Percentiles rank a stretch among this genome's conserved stretches.
Conservation (phyloP, 306 rosid genomes). For the Begonia fuchsioides region DNA sequence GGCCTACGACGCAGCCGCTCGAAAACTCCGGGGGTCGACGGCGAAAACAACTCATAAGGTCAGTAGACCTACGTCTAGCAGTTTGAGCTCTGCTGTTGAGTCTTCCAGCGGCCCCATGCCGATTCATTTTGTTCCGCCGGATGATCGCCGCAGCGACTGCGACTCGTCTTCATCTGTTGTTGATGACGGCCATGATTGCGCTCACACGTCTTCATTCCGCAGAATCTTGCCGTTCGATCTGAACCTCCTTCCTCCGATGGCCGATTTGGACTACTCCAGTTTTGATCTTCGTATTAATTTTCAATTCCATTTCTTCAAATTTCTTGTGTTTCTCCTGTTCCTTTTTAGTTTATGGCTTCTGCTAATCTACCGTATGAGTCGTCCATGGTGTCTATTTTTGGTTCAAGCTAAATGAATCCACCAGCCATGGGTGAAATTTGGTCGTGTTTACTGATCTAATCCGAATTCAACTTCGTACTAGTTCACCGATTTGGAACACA, state of each 20-base stretch:
- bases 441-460: too few species aligned
- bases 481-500: too few species aligned
- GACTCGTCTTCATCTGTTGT: conserved; percentile 78
- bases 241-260: conserved; percentile 53
- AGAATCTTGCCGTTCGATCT: conserved; percentile 58
- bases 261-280: conserved; percentile 13
- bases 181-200: conserved; percentile 51
- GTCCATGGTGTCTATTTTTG: too few species aligned
- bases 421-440: too few species aligned
- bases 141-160: too few species aligned
- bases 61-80: conserved; percentile 59
- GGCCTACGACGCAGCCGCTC: conserved; percentile 75
- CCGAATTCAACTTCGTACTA: too few species aligned
- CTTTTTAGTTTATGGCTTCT: conserved; percentile 2
- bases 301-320: conserved; percentile 3
- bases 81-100: conserved; percentile 88
- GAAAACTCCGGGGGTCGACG: conserved; percentile 54
- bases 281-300: conserved; percentile 21
- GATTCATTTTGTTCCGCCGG: conserved; percentile 23
- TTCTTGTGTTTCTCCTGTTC: neutral
- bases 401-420: too few species aligned
- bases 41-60: conserved; percentile 49
- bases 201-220: conserved; percentile 39
- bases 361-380: conserved; percentile 4
- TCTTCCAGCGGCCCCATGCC: conserved; percentile 69